Percentiles rank a stretch among this genome's conserved stretches.
These are phyloP conservation scores for Tricholoma bakamatsutake DNA, from an alignment of 768 basidiomycete species.

Conservation along the genomic window DNA sequence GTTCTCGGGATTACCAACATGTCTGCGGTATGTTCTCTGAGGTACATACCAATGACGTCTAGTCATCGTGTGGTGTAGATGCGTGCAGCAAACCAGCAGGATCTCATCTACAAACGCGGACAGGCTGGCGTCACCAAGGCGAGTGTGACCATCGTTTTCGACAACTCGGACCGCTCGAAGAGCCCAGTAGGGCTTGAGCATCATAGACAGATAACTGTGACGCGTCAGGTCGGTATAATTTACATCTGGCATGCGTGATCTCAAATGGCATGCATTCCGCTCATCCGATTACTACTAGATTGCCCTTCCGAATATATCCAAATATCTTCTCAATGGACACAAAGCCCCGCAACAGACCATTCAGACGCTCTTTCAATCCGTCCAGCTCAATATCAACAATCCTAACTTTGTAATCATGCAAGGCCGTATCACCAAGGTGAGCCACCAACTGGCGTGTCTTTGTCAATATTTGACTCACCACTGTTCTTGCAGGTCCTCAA, in stretches of 20 bases:
- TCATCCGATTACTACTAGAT: conserved; percentile 50
- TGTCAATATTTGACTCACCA: not conserved
- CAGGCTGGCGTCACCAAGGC: conserved; percentile 97
- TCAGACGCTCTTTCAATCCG: conserved; percentile 91
- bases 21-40: conserved; percentile 56
- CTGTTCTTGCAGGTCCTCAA: conserved; percentile 63
- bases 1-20: conserved; percentile 97
- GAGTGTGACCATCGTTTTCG: conserved; percentile 97
- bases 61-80: conserved; percentile 46
- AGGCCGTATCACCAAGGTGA: conserved; percentile 95
- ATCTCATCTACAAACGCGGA: conserved; percentile 98
- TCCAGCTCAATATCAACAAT: conserved; percentile 98
- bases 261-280: not conserved
- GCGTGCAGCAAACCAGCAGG: conserved; percentile 92
- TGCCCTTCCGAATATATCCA: conserved; percentile 86
- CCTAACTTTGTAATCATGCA: conserved; percentile 99
- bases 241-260: not conserved
- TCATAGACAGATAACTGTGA: conserved; percentile 89
- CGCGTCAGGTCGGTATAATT: conserved; percentile 69
- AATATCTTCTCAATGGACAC: conserved; percentile 95
- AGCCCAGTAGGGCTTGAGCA: conserved; percentile 81
- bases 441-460: conserved; percentile 4
- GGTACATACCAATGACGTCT: not conserved
- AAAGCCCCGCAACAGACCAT: conserved; percentile 81
- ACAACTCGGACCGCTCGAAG: conserved; percentile 85